Conservation (phyloP, 2,329 filamentous ascomycete genomes). For the Alternaria rosae region DNA sequence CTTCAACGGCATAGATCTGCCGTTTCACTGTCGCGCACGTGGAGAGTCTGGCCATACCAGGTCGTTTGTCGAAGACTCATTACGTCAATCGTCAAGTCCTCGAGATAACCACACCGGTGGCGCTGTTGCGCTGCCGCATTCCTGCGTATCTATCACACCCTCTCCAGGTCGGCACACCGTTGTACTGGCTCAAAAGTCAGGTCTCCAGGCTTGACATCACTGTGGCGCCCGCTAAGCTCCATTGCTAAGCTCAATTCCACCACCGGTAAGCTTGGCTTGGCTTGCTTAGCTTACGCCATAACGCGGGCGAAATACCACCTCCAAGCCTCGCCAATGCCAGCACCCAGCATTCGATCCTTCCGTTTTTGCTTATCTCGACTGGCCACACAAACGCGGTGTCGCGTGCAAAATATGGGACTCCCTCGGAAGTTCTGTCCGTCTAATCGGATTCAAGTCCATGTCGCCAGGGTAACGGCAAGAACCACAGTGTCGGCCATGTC, state of each 20-base stretch:
- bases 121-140: background rate
- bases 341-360: background rate
- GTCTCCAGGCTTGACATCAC: conserved; percentile 11
- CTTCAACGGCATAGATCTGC: background rate
- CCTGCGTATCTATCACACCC: background rate
- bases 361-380: conserved; percentile 2
- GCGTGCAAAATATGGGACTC: background rate
- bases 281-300: conserved; percentile 16
- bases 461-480: background rate
- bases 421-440: background rate
- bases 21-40: background rate
- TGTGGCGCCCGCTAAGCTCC: conserved; percentile 12
- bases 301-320: conserved; percentile 1
- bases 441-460: background rate
- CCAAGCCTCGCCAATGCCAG: conserved; percentile 13
- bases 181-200: background rate
- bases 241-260: conserved; percentile 9
- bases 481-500: background rate
- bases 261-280: conserved; percentile 13
- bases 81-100: background rate
- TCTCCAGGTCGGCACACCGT: background rate
- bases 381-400: background rate
- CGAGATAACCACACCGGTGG: background rate
- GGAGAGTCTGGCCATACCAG: background rate
- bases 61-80: background rate